A percentile compares a stretch with the other conserved stretches of the same genome.
Conservation (phyloP, 352 stramenopile genomes). For the Phytopythium helicoides region DNA sequence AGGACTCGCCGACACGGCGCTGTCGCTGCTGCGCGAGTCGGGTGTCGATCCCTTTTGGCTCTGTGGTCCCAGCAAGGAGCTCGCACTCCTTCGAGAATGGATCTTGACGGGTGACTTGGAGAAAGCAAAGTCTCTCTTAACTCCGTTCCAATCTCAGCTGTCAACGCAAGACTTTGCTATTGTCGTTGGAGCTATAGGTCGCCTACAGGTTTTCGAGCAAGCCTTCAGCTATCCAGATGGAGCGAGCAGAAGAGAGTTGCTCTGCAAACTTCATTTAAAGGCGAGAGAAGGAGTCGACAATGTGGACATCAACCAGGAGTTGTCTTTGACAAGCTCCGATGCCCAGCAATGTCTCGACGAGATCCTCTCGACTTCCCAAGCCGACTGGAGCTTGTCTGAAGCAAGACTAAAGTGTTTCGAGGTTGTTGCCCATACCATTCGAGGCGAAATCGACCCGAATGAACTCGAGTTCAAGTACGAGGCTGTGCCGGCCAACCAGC, state of each 20-base stretch:
- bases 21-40: constrained; percentile 52
- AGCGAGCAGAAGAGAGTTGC: too few species aligned
- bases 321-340: background rate
- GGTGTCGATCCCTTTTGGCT: constrained; percentile 58
- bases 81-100: constrained; percentile 51
- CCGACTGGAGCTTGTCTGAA: constrained; percentile 22
- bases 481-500: constrained; percentile 29
- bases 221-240: background rate
- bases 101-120: constrained; percentile 47
- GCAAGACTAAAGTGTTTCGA: constrained; percentile 48
- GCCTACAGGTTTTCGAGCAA: constrained; percentile 35
- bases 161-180: constrained; percentile 11
- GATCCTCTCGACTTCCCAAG: background rate
- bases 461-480: constrained; percentile 54
- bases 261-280: too few species aligned
- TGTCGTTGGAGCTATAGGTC: constrained; percentile 23
- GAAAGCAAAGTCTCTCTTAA: constrained; percentile 32
- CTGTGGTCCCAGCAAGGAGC: constrained; percentile 39
- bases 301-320: background rate
- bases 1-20: constrained; percentile 31
- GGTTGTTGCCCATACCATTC: constrained; percentile 40
- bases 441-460: constrained; percentile 24
- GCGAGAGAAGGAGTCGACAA: background rate
- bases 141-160: constrained; percentile 24
- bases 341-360: background rate